phyloP scores from a whole-genome alignment of 2,329 filamentous ascomycete species.

The Alternaria arbusti region DNA sequence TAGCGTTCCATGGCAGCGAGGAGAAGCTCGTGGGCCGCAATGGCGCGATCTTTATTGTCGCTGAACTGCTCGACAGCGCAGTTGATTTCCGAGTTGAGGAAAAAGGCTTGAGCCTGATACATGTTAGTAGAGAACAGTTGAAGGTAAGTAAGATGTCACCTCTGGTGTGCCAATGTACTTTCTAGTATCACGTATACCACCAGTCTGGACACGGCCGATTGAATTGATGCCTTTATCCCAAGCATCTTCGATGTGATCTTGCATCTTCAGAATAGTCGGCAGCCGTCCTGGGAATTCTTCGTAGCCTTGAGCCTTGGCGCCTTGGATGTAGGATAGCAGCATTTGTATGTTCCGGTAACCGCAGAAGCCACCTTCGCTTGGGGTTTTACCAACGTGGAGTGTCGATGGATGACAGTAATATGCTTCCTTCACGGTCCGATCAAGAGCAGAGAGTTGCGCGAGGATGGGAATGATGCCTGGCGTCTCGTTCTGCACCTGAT shows the following conservation, averaged over 20 bases:
- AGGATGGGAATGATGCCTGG: slow-evolving; percentile 54
- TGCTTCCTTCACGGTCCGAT: slow-evolving; percentile 68
- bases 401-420: slow-evolving; percentile 81
- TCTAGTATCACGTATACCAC: slow-evolving; percentile 83
- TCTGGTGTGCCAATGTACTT: slow-evolving; percentile 97
- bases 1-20: slow-evolving; percentile 74
- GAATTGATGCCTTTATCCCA: slow-evolving; percentile 87
- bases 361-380: slow-evolving; percentile 90
- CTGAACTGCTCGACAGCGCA: slow-evolving; percentile 60
- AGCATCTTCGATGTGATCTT: slow-evolving; percentile 83
- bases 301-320: slow-evolving; percentile 61
- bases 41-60: slow-evolving; percentile 55
- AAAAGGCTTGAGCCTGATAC: slow-evolving; percentile 77
- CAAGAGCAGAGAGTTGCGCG: slow-evolving; percentile 62
- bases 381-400: slow-evolving; percentile 76
- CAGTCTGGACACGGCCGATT: slow-evolving; percentile 78
- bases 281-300: slow-evolving; percentile 66
- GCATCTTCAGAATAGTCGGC: slow-evolving; percentile 81
- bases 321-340: slow-evolving; percentile 79
- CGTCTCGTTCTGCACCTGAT: slow-evolving; percentile 54
- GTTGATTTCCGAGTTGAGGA: slow-evolving; percentile 70
- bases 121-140: slow-evolving; percentile 14
- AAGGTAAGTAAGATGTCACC: slow-evolving; percentile 54
- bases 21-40: slow-evolving; percentile 61
- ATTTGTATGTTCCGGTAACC: slow-evolving; percentile 96